A percentile compares a stretch with the other conserved stretches of the same genome.
Evolutionary conservation across 352 stramenopile species (phyloP).

Genomic region (Globisporangium ultimum): DNA sequence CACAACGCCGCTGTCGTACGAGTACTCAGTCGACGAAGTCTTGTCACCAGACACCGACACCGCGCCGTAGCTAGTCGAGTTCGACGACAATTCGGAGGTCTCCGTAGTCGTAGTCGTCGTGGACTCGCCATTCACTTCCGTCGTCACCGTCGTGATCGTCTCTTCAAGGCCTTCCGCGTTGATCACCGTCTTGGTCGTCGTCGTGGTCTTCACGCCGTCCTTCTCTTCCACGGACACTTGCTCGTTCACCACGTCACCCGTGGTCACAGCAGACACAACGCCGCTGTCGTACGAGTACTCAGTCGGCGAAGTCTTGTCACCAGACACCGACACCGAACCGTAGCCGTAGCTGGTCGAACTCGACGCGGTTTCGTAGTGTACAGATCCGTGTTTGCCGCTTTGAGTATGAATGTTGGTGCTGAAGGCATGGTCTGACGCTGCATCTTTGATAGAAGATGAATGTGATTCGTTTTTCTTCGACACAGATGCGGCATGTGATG

Average conservation of each 20-base stretch:
- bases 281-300: conserved; percentile 3
- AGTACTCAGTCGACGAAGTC: no score
- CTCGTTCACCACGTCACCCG: neutral
- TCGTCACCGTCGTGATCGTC: neutral
- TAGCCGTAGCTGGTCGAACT: no score
- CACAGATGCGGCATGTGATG: neutral
- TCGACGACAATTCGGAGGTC: no score
- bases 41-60: neutral
- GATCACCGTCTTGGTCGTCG: no score
- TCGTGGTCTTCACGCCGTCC: neutral
- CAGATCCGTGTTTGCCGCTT: no score
- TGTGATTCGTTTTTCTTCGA: neutral
- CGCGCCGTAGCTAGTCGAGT: no score
- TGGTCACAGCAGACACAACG: neutral
- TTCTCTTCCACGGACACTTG: no score
- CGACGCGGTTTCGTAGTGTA: no score
- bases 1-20: no score
- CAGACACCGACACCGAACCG: no score
- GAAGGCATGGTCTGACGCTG: neutral
- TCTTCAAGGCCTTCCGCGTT: neutral
- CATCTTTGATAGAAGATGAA: neutral
- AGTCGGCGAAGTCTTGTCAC: neutral
- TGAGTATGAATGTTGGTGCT: no score
- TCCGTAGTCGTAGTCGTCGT: neutral
- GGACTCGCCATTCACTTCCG: conserved; percentile 8